Conservation (phyloP, 768 basidiomycete species). For the Gymnopilus junonius region DNA sequence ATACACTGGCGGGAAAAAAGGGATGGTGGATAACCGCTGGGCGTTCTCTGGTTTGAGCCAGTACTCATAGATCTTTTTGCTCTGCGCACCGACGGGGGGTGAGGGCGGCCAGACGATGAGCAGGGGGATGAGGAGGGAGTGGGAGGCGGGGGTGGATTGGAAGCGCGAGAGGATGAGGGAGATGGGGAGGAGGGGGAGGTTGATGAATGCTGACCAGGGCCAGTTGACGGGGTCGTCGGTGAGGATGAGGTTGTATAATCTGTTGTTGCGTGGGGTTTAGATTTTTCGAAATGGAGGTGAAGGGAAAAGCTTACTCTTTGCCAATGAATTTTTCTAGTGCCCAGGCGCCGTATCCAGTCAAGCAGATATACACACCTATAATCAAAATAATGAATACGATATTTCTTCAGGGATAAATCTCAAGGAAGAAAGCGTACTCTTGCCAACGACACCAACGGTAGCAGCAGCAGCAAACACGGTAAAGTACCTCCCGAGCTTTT, state of each 20-base stretch:
- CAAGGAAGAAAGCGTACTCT: slow-evolving; percentile 47
- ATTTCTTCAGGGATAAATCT: not conserved
- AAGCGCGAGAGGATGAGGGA: slow-evolving; percentile 68
- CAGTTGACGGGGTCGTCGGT: slow-evolving; percentile 73
- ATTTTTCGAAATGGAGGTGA: not conserved
- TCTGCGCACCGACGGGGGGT: slow-evolving; percentile 35
- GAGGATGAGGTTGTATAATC: slow-evolving; percentile 67
- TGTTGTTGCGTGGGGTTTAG: slow-evolving; percentile 20
- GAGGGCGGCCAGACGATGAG: slow-evolving; percentile 53
- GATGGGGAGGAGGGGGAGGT: slow-evolving; percentile 74
- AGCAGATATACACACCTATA: slow-evolving; percentile 47
- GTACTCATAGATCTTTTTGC: slow-evolving; percentile 34
- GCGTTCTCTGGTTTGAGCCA: slow-evolving; percentile 38
- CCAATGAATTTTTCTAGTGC: slow-evolving; percentile 75
- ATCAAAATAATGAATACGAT: not conserved
- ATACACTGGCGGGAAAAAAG: slow-evolving; percentile 24
- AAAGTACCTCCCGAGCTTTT: slow-evolving; percentile 54
- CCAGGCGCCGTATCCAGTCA: slow-evolving; percentile 74
- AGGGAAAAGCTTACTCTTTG: slow-evolving; percentile 49
- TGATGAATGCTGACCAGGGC: slow-evolving; percentile 77
- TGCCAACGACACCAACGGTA: slow-evolving; percentile 57
- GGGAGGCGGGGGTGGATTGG: slow-evolving; percentile 32
- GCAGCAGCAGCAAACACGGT: slow-evolving; percentile 54
- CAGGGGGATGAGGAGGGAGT: slow-evolving; percentile 46
- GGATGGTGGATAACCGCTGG: slow-evolving; percentile 35